Conservation (phyloP, 2,329 filamentous ascomycete genomes). For the Calycina marina region DNA sequence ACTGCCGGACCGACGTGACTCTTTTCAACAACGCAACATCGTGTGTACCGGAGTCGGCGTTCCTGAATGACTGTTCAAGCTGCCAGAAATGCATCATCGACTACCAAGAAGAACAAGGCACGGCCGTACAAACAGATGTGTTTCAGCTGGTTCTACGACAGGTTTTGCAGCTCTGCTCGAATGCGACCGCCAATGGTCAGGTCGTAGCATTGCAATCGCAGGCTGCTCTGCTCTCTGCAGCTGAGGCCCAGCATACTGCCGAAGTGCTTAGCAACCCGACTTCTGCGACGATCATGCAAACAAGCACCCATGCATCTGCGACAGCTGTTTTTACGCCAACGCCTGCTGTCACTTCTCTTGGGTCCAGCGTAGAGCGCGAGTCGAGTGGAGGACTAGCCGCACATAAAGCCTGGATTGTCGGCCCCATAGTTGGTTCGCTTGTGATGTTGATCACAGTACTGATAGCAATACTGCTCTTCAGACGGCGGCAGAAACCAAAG, state of each 20-base stretch:
- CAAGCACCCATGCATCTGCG: neutral
- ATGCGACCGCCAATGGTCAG: neutral
- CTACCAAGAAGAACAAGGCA: neutral
- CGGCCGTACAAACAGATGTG: neutral
- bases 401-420: neutral
- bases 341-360: neutral
- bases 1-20: neutral
- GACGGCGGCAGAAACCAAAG: neutral
- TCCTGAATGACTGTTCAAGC: neutral
- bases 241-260: too few relatives aligned
- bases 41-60: neutral
- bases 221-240: neutral
- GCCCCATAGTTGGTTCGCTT: neutral
- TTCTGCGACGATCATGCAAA: neutral
- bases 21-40: neutral
- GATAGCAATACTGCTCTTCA: neutral
- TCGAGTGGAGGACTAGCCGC: neutral
- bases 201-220: neutral
- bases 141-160: neutral
- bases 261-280: neutral
- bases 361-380: neutral
- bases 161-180: neutral
- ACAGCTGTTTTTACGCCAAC: neutral
- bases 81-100: neutral
- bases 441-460: neutral